These are phyloP conservation scores for Eucalyptus curtisii DNA, from an alignment of 345 rosid species.

Conservation along the genomic window DNA sequence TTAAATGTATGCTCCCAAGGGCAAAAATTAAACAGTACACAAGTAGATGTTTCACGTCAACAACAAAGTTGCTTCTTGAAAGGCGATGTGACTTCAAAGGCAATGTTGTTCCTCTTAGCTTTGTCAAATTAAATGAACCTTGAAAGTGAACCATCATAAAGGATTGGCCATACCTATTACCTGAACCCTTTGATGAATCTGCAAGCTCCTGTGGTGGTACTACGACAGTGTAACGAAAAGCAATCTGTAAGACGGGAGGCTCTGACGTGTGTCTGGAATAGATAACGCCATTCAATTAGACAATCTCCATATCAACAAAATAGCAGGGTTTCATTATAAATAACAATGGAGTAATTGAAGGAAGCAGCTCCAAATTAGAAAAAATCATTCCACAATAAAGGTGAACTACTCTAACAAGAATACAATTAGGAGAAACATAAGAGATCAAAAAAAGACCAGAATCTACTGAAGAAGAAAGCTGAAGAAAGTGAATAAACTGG, in stretches of 20 bases:
- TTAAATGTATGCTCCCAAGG: neutral
- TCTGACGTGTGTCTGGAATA: constrained; percentile 62
- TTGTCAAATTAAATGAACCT: neutral
- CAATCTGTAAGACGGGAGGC: constrained; percentile 87
- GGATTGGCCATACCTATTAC: constrained; percentile 41
- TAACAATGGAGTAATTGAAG: neutral
- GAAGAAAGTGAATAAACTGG: neutral
- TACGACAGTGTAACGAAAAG: constrained; percentile 85
- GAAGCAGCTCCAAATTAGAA: neutral
- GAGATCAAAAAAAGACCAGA: neutral
- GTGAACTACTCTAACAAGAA: neutral
- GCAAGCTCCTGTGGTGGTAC: constrained; percentile 75
- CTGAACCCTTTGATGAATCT: constrained; percentile 33
- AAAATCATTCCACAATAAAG: neutral
- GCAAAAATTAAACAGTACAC: neutral
- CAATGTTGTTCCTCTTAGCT: neutral
- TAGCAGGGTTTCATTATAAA: neutral
- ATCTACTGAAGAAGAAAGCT: neutral
- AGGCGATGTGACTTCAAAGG: neutral
- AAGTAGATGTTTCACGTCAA: neutral
- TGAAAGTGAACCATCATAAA: neutral
- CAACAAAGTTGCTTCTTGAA: neutral
- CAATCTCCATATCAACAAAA: neutral
- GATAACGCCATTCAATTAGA: neutral
- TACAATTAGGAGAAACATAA: neutral